Conservation (phyloP, 768 basidiomycete species). For the Agaricus blazei region DNA sequence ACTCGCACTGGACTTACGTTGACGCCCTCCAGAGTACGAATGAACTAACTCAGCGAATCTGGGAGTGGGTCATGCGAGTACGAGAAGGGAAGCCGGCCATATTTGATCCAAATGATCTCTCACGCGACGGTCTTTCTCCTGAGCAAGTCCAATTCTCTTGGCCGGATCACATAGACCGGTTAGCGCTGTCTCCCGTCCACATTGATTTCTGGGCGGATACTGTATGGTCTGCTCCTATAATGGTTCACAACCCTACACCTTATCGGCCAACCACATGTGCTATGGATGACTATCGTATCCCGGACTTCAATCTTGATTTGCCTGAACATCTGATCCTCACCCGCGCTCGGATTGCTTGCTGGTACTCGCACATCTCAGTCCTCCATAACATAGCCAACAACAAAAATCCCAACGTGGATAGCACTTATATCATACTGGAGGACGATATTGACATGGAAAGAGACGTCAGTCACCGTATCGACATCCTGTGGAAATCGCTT, state of each 20-base stretch:
- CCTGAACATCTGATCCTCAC: conserved; percentile 51
- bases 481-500: conserved; percentile 43
- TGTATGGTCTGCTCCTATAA: conserved; percentile 12
- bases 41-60: conserved; percentile 32
- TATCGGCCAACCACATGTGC: conserved; percentile 37
- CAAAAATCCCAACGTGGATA: conserved; percentile 17
- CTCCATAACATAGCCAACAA: conserved; percentile 39
- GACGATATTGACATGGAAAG: conserved; percentile 79
- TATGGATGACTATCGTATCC: conserved; percentile 31
- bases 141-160: conserved; percentile 21
- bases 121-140: neutral
- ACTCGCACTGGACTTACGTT: conserved; percentile 48
- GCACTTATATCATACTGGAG: conserved; percentile 57
- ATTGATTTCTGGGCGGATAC: conserved; percentile 23
- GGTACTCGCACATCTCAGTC: conserved; percentile 59
- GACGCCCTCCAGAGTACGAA: conserved; percentile 41
- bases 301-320: conserved; percentile 27
- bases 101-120: neutral
- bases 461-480: conserved; percentile 41
- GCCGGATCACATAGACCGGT: conserved; percentile 30
- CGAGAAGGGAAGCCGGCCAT: conserved; percentile 20
- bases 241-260: conserved; percentile 2
- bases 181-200: conserved; percentile 16
- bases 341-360: conserved; percentile 60
- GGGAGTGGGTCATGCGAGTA: conserved; percentile 34